Evolutionary conservation across 306 rosid genomes (phyloP).

Genomic region (Hippophae tibetana): DNA sequence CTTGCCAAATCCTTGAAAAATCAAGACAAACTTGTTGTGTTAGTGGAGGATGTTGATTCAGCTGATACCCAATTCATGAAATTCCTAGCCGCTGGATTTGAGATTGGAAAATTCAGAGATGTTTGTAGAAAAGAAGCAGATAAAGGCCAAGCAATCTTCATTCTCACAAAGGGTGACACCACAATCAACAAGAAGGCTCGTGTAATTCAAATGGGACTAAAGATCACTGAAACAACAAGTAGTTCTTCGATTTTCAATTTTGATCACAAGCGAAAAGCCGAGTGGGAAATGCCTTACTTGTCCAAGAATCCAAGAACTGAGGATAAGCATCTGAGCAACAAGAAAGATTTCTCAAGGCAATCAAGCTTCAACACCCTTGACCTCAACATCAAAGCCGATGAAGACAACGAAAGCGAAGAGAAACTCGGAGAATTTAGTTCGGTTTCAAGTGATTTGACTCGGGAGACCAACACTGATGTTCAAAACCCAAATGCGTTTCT

Average conservation of each 20-base stretch:
- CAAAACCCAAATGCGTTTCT: slow-evolving; percentile 35
- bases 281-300: slow-evolving; percentile 38
- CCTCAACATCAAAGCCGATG: slow-evolving; percentile 59
- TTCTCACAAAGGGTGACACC: slow-evolving; percentile 42
- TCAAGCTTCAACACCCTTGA: slow-evolving; percentile 73
- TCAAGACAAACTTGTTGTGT: slow-evolving; percentile 48
- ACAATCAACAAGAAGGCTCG: slow-evolving; percentile 19
- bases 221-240: slow-evolving; percentile 25
- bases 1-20: slow-evolving; percentile 40
- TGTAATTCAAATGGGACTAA: slow-evolving; percentile 48
- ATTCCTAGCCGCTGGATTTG: slow-evolving; percentile 46
- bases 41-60: slow-evolving; percentile 58
- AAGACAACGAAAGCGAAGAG: slow-evolving; percentile 28
- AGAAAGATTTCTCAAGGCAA: slow-evolving; percentile 47
- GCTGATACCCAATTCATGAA: slow-evolving; percentile 62
- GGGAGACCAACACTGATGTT: slow-evolving; percentile 35
- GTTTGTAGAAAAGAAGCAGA: slow-evolving; percentile 13
- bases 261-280: slow-evolving; percentile 57
- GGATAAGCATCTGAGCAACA: slow-evolving; percentile 19
- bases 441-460: slow-evolving; percentile 47
- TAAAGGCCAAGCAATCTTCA: slow-evolving; percentile 37
- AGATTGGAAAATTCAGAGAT: slow-evolving; percentile 42
- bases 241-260: slow-evolving; percentile 24
- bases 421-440: slow-evolving; percentile 40
- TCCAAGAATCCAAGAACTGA: slow-evolving; percentile 42